Evolutionary conservation across 106 monocot species (phyloP), one percentile per base, ranked within the genome.

Genomic region (Dendrobium chrysotoxum): DNA sequence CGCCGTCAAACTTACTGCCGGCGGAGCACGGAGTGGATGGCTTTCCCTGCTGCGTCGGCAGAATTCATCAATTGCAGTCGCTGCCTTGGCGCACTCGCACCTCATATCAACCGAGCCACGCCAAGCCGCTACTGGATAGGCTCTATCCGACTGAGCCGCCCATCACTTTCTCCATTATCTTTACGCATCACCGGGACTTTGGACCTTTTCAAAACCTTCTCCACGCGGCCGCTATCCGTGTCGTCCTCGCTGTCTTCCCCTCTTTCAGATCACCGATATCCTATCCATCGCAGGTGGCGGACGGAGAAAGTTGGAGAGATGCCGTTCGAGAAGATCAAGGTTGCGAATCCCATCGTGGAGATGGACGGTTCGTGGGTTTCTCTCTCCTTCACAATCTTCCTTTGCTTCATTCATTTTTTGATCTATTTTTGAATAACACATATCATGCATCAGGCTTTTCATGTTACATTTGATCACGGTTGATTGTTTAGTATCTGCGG

Each of bases 321-420:
- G 89, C 85, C 89, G 87, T 87, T 87, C 82, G 81, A 89, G 30
- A 89, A 87, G 87, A 89, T 89, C 82, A 89, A 85, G 83, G 89
- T 89, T 72, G 75, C 73, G 40, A 85, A 89, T 79, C 86, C 89
- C 18, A 87, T 89, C 79, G 89, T 89, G 16, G 89, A 89, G 78
- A 89, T 89, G 89, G 89, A 89, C 78, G 89, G 89, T 89, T 41
- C 80, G 89, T 47, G 44, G 7, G 39, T 11, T 28, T 82, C 68
- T 70, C 35, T 70, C 0, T 30, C 35, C 4, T 61, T 61, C 23
- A n/a, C 61, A 21, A 23, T 1, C 61, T 5, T 61, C n/a, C 23
- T 5, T n/a, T 61, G 5, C n/a, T 61, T 61, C 61, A n/a, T 23
- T 61, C 61, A 61, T 25, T 23, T 61, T 61, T 61, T 61, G 4